Base-by-base conservation (phyloP, 1,284 basidiomycete genomes). In the Cryptococcus sp. region DNA sequence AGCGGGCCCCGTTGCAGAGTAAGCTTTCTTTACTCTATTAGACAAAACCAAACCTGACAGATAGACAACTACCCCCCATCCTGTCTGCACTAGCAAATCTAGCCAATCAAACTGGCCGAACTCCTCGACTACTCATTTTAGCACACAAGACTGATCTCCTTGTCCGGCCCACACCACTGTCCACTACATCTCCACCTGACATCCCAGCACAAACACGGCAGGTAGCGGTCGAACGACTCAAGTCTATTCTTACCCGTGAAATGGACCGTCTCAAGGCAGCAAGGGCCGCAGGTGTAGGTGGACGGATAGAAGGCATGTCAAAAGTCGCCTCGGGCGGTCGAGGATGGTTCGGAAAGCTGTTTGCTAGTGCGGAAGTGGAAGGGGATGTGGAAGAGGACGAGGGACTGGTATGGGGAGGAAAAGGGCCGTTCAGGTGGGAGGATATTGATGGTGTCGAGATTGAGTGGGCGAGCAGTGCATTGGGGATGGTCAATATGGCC, bases 371-470 rank as follows among this genome's bases (percentile, higher is more conserved):
- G 21, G 56, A 42, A 5, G 50, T 28, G 11, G 62, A 59, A n/a
- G 60, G 52, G 11, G 64, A 60, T 11, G 60, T 53, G 32, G 69
- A 63, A 39, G 59, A 64, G 42, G 66, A 68, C 52, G 66, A 73
- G 59, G 59, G 61, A 46, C 48, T 70, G 51, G 54, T 69, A 2
- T 73, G 71, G 71, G 71, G 71, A 28, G 66, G 64, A 7, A 64
- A 59, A 28, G 72, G 70, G 0, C 24, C 55, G 7, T 75, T 70
- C 50, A 61, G 51, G 44, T 75, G 71, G 69, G 63, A 70, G 48
- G 71, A 74, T 51, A 57, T 75, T 5, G 73, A 74, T 46, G 73
- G 72, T 7, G 66, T 75, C 14, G 69, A 73, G 39, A 53, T 74
- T 7, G 56, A 55, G 44, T 73, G 67, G 61, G 72, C 40, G 0